A percentile compares a stretch with the other conserved stretches of the same genome.
Evolutionary conservation across 31 red algal genomes (phyloP).

Genomic region (Asparagopsis taxiformis): DNA sequence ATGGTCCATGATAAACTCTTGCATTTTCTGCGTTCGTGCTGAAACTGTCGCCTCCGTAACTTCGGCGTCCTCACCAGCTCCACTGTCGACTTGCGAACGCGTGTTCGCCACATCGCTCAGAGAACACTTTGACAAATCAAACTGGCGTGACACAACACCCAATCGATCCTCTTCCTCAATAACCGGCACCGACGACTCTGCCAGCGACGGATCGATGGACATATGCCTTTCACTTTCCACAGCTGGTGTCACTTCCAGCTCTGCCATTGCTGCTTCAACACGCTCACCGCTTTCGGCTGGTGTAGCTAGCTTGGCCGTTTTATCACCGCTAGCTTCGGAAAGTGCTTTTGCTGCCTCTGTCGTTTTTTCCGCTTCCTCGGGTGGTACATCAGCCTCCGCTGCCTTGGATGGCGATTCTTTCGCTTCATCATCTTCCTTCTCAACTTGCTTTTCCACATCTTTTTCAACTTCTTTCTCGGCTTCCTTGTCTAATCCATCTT

Average conservation of each 20-base stretch:
- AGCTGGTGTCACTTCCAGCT: no score
- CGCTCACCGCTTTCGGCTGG: no score
- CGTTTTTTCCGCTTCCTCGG: background rate
- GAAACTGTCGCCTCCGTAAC: slow-evolving; percentile 6
- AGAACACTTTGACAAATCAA: background rate
- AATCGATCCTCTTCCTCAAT: background rate
- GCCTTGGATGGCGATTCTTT: background rate
- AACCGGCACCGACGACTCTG: background rate
- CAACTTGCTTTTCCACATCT: slow-evolving; percentile 3
- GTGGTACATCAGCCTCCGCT: background rate
- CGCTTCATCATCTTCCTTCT: background rate
- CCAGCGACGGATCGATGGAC: background rate
- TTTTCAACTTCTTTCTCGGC: slow-evolving; percentile 4
- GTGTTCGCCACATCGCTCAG: slow-evolving; percentile 14
- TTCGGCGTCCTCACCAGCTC: background rate
- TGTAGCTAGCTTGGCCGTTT: no score
- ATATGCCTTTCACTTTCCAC: no score
- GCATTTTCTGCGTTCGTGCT: slow-evolving; percentile 51
- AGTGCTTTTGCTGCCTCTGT: background rate
- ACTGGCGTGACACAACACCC: background rate
- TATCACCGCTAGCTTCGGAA: background rate
- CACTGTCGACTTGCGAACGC: background rate
- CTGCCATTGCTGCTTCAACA: no score
- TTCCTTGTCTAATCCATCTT: slow-evolving; percentile 3
- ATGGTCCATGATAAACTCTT: slow-evolving; percentile 22